Base-by-base conservation (phyloP, 2,329 filamentous ascomycete genomes). In the Neonectria sp. region DNA sequence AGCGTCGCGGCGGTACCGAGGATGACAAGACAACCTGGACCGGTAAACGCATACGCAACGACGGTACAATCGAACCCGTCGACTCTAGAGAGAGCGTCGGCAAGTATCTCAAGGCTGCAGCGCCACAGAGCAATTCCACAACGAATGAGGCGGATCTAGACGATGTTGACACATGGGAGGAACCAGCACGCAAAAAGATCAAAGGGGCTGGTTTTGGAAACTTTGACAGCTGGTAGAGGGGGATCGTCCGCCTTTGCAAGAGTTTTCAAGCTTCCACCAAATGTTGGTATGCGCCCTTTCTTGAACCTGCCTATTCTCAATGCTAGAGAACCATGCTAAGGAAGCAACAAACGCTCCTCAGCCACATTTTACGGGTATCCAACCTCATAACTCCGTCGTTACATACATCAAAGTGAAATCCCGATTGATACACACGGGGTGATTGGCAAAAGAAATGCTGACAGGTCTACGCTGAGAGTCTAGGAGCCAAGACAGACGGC, bases 11-110 rank as follows among this genome's bases (percentile, higher is more conserved):
- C 31, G 93, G 92, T 3, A 92, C 91, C 2, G 95, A 97, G 60
- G 95, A 98, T 76, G 95, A 98, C 75, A 90, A 89, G 78, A 92
- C 93, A 2, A 99, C 96, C 3, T 99, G 96, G 96, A 98, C 96
- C 3, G 96, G 96, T 4, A 99, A 98, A 83, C 86, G 95, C 46
- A 90, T 99, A 56, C 86, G 95, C 29, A 86, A 85, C 2, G 89
- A 92, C 75, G 92, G 90, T 1, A 89, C 85, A 0, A 84, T 90
- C 2, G 86, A 86, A 2, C 78, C 79, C 31, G 79, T 77, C 15
- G 81, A 82, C 31, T 79, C 80, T 15, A 80, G 80, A 12, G 83
- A 82, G 7, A 82, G 81, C 5, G 90, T 90, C 13, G 96, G 95
- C 8, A 98, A 95, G 80, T 98, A 98, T 79, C 81, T 99, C 58